Evolutionary conservation across 768 basidiomycete species (phyloP).

Genomic region (Agrocybe praecox): DNA sequence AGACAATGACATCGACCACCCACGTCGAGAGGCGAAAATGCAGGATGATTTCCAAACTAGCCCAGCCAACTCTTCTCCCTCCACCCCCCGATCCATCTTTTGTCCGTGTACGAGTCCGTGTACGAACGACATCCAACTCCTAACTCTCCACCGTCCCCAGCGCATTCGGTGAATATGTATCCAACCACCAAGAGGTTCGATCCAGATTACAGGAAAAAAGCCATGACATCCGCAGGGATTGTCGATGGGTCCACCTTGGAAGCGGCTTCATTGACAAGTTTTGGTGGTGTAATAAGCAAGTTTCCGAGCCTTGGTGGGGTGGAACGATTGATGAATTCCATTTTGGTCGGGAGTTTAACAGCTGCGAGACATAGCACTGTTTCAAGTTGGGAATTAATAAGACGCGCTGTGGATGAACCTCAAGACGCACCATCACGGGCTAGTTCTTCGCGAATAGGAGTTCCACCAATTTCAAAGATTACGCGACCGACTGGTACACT

Average conservation of each 20-base stretch:
- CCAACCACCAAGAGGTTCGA: no score
- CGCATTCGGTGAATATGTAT: no score
- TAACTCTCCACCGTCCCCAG: no score
- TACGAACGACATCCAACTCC: no score
- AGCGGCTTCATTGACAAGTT: background rate
- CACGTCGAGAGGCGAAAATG: no score
- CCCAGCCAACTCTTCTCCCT: no score
- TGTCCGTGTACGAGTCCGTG: no score
- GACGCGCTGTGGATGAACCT: background rate
- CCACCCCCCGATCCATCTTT: no score
- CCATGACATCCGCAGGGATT: background rate
- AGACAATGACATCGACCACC: no score
- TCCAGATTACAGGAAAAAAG: no score
- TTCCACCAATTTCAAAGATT: slow-evolving; percentile 92
- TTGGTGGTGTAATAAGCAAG: slow-evolving; percentile 52
- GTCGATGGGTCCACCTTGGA: background rate
- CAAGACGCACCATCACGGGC: slow-evolving; percentile 81
- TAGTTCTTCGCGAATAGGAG: slow-evolving; percentile 87
- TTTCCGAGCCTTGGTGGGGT: slow-evolving; percentile 78
- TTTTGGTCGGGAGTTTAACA: slow-evolving; percentile 82
- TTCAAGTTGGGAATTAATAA: background rate
- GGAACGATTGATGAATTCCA: slow-evolving; percentile 79
- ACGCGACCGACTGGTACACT: slow-evolving; percentile 90
- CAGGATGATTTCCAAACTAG: no score
- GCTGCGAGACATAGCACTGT: slow-evolving; percentile 87